Evolutionary conservation across 1,284 basidiomycete species (phyloP).

Genomic region (Pseudozyma sp.): DNA sequence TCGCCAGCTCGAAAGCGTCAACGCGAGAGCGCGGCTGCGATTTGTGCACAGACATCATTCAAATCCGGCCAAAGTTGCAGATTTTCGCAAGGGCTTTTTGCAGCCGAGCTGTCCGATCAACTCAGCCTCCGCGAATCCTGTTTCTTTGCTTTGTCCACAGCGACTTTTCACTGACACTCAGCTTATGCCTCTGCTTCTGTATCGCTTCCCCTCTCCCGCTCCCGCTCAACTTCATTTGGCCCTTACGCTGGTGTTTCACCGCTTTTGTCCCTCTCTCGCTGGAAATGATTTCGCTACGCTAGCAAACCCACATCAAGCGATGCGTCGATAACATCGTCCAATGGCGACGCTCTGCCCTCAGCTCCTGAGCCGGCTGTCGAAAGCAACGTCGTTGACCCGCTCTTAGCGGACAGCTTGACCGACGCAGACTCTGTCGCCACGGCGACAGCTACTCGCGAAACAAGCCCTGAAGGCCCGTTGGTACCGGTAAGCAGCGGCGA

Average conservation of each 20-base stretch:
- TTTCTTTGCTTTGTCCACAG: neutral
- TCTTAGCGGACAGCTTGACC: conserved; percentile 32
- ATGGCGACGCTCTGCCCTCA: neutral
- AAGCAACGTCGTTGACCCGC: conserved; percentile 22
- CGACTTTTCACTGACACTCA: conserved; percentile 6
- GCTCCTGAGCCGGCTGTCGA: conserved; percentile 1
- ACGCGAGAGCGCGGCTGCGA: neutral
- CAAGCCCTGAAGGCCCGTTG: conserved; percentile 17
- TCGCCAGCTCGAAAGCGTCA: neutral
- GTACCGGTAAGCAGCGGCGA: conserved; percentile 7
- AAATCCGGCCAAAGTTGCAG: conserved; percentile 2
- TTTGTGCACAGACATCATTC: neutral
- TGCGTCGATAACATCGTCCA: conserved; percentile 5
- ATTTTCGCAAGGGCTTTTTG: neutral
- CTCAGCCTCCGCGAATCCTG: too few species aligned
- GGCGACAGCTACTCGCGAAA: conserved; percentile 40
- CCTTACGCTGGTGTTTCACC: too few species aligned
- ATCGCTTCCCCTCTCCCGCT: neutral
- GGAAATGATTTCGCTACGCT: neutral
- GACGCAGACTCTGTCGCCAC: conserved; percentile 41
- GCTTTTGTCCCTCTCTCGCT: neutral
- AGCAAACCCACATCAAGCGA: conserved; percentile 24
- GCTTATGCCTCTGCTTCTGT: neutral
- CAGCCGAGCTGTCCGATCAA: neutral
- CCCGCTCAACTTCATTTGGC: too few species aligned